Conservation (phyloP, 495 filamentous ascomycete genomes). For the Cryomyces minteri region DNA sequence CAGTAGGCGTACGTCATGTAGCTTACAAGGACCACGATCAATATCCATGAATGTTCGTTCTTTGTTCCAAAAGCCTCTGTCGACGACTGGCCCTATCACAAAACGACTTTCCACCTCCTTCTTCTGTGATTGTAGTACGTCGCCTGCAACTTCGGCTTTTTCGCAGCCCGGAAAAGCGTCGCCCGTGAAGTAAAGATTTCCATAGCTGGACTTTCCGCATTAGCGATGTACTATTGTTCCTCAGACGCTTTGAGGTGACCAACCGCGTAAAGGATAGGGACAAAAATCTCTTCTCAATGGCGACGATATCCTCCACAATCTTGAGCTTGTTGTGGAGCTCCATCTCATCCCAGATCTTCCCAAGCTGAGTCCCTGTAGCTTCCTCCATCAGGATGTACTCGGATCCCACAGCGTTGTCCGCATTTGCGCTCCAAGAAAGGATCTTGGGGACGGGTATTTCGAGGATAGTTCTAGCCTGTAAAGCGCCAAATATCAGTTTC, state of each 20-base stretch:
- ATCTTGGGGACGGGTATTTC: constrained; percentile 15
- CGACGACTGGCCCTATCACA: constrained; percentile 1
- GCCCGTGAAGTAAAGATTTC: not conserved
- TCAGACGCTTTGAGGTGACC: not conserved
- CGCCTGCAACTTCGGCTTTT: constrained; percentile 1
- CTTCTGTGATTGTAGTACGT: not conserved
- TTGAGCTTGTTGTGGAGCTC: constrained; percentile 5
- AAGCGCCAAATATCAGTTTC: not conserved
- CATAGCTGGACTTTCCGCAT: no score
- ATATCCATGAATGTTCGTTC: not conserved
- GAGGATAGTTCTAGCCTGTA: not conserved
- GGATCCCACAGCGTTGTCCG: constrained; percentile 16
- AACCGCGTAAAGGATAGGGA: constrained; percentile 9
- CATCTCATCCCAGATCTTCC: constrained; percentile 12
- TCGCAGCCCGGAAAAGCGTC: not conserved
- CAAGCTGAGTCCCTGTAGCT: constrained; percentile 10
- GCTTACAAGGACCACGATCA: constrained; percentile 3
- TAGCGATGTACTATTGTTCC: no score
- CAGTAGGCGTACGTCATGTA: not conserved
- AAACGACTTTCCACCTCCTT: not conserved
- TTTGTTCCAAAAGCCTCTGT: not conserved
- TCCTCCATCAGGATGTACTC: constrained; percentile 25
- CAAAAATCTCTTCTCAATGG: constrained; percentile 14
- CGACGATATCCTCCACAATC: constrained; percentile 15
- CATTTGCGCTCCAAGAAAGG: constrained; percentile 12